Base-by-base conservation (phyloP, 1,284 basidiomycete genomes). In the Filobasidium uniguttulatum region DNA sequence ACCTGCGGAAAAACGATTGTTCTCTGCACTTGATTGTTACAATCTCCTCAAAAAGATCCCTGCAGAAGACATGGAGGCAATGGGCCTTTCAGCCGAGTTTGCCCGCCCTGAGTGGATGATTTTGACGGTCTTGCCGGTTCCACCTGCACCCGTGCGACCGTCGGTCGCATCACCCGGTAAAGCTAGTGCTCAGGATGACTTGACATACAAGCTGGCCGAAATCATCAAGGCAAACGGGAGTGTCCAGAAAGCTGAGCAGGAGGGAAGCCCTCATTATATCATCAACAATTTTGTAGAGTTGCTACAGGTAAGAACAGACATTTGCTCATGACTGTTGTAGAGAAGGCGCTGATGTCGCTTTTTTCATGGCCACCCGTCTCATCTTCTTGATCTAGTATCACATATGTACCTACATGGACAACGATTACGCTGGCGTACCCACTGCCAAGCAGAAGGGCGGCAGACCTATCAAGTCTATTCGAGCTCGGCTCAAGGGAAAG, bases 41-140 rank as follows among this genome's bases (percentile, higher is more conserved):
- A 87, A 82, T 56, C 83, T 86, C 36, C 79, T 93, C 71, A 90
- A 85, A 72, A 94, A 93, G 77, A 90, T 96, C 69, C 78, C 86
- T 1, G 81, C 89, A 57, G 76, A 80, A 15, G 94, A 98, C 67
- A 78, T 98, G n/a, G 77, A 82, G 58, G 75, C 91, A 15, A 80
- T 98, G 57, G 94, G 94, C 35, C 78, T 98, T 7, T 93, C 88
- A 23, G 87, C 89, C 49, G 87, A 90, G 64, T 97, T 93, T 65
- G 94, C 94, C 12, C 80, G 91, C 37, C 94, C 94, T 2, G 90
- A 97, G 63, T 98, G 94, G 94, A 98, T 99, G 94, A 91, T 99
- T 60, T 72, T 98, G 46, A 97, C 94, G 0, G 90, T 97, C 26
- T 77, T 98, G 62, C 94, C 94, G 31, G 93, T 99, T 0, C 94